Evolutionary conservation across 441 rosid species (phyloP).

Genomic region (Aquilaria agallochum): DNA sequence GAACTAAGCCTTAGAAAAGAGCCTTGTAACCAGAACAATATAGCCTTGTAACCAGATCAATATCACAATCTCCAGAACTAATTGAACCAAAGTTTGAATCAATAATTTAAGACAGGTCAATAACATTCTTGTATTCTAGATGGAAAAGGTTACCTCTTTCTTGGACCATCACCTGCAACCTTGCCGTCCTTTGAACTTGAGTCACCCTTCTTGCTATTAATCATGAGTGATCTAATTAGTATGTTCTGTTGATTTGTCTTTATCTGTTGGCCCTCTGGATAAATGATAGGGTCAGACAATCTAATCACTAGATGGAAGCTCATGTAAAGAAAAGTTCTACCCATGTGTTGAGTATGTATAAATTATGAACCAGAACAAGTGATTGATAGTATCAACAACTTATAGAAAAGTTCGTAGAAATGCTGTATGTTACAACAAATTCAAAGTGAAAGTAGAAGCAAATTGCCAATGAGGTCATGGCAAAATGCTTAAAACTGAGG

Average conservation of each 20-base stretch:
- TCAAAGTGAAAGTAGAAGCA: no score
- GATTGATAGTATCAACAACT: no score
- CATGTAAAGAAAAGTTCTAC: slow-evolving; percentile 7
- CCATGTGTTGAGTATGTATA: no score
- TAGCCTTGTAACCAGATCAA: not conserved
- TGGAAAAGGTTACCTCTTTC: slow-evolving; percentile 60
- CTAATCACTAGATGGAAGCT: not conserved
- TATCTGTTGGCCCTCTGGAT: slow-evolving; percentile 69
- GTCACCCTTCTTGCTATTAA: slow-evolving; percentile 68
- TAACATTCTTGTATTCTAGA: slow-evolving; percentile 5
- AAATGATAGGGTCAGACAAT: slow-evolving; percentile 22
- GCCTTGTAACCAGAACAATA: not conserved
- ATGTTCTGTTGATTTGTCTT: slow-evolving; percentile 93
- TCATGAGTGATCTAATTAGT: slow-evolving; percentile 80
- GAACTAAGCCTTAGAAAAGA: slow-evolving; percentile 9
- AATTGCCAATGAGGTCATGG: no score
- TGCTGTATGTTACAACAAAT: no score
- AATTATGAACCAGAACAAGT: no score
- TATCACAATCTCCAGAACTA: not conserved
- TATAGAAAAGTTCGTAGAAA: no score
- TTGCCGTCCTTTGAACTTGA: slow-evolving; percentile 57
- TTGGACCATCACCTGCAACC: slow-evolving; percentile 54
- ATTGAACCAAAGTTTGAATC: not conserved
- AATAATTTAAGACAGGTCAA: slow-evolving; percentile 2
- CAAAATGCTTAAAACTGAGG: no score